Conservation (phyloP, 208 protist species). For the Acanthamoeba sp. region DNA sequence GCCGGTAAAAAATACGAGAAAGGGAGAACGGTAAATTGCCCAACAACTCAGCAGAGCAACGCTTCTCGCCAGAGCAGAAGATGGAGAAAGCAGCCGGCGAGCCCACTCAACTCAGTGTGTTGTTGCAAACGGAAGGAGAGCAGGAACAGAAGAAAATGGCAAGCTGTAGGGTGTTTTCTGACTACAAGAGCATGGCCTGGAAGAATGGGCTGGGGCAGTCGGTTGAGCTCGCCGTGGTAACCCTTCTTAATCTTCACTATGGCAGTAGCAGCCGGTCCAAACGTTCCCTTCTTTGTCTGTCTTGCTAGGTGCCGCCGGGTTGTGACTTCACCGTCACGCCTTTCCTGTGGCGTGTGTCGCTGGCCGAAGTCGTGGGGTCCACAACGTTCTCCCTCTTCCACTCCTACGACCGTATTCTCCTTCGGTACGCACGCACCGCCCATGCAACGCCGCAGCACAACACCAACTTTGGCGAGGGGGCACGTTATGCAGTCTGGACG, state of each 20-base stretch:
- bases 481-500: neutral
- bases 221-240: constrained; percentile 20
- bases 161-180: constrained; percentile 25
- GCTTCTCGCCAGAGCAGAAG: neutral
- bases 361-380: constrained; percentile 33
- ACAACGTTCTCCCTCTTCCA: constrained; percentile 70
- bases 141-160: neutral
- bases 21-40: too few relatives aligned
- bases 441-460: neutral
- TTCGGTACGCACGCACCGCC: neutral
- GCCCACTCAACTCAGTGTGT: neutral
- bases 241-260: neutral
- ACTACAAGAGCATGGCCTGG: constrained; percentile 67
- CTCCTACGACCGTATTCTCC: constrained; percentile 30
- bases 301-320: neutral
- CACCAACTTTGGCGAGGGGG: neutral
- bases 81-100: neutral
- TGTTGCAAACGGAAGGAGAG: neutral
- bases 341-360: constrained; percentile 47
- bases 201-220: constrained; percentile 71
- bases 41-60: neutral
- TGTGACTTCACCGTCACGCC: constrained; percentile 54
- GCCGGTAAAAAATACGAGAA: too few relatives aligned
- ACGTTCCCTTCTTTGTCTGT: neutral
- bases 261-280: neutral